Evolutionary conservation across 176 grass and related monocot species (phyloP), one percentile per base, ranked within the genome.

Genomic region (Carex pumila): DNA sequence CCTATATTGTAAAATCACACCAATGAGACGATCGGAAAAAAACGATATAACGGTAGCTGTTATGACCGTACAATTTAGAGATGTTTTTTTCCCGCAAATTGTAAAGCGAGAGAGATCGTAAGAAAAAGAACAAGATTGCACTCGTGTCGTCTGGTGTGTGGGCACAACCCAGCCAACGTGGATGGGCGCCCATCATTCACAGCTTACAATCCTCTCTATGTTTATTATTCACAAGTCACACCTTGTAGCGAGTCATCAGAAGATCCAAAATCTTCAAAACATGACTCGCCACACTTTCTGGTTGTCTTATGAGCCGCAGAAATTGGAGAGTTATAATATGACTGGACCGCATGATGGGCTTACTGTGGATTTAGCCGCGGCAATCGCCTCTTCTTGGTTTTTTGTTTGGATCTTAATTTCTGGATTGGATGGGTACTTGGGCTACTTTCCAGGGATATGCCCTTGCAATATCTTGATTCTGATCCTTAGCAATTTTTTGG

Each of bases 341-440:
- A 55, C 32, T 69, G 81, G 81, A 83, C 81, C 81, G 81, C 81
- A 83, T 83, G 43, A 83, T 83, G 81, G 81, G 81, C 62, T 83
- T 12, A 18, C 3, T 68, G 19, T 83, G 61, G 79, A 81, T 81
- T 81, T 65, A 67, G 79, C 77, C 15, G 58, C 54, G 15, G 5
- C 66, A 41, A 15, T 43, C 34, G 14, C 34, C 66, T 70, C 77
- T 4, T 30, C 57, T 80, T 80, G 37, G 31, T 61, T 34, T 68
- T 82, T 83, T 83, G 61, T 83, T 83, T 83, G 58, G 62, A 52
- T 83, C 61, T 83, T 39, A 39, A 61, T 63, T 62, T 81, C 11
- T 55, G 60, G 41, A 52, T 83, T 55, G 60, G 41, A 52, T 83
- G 22, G 41, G 7, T 31, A 57, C 52, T 78, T 78, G 73, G 50